These are phyloP conservation scores for Daldinia sp. DNA, from an alignment of 2,329 filamentous ascomycete genomes.

Conservation along the genomic window DNA sequence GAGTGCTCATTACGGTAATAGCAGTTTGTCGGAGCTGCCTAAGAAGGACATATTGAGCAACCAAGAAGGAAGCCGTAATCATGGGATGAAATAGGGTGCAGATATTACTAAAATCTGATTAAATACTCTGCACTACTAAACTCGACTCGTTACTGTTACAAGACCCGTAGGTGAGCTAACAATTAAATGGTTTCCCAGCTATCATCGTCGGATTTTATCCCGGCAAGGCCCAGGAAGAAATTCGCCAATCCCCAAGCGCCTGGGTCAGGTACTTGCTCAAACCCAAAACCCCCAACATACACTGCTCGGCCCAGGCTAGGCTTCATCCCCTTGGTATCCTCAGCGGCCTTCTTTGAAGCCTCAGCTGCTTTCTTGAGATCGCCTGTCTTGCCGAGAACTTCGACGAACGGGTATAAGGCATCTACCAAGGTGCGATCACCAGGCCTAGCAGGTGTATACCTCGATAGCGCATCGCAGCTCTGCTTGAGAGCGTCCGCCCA, in stretches of 20 bases:
- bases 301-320: constrained; percentile 85
- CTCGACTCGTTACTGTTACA: constrained; percentile 26
- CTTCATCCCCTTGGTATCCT: constrained; percentile 90
- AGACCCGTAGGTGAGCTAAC: constrained; percentile 2
- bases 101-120: constrained; percentile 32
- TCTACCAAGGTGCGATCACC: constrained; percentile 93
- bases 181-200: constrained; percentile 49
- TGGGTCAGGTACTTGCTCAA: constrained; percentile 69
- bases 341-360: constrained; percentile 78
- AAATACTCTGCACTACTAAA: constrained; percentile 7
- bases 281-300: constrained; percentile 81
- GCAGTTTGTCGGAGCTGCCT: constrained; percentile 4
- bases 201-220: constrained; percentile 55
- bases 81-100: constrained; percentile 21
- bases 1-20: constrained; percentile 6
- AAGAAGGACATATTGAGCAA: constrained; percentile 12
- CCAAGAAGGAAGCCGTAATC: constrained; percentile 9
- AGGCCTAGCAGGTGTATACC: constrained; percentile 87
- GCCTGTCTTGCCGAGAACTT: constrained; percentile 70
- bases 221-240: constrained; percentile 82
- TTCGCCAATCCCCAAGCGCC: constrained; percentile 79
- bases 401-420: constrained; percentile 86
- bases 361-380: constrained; percentile 76
- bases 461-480: constrained; percentile 74
- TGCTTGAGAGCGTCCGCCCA: constrained; percentile 74